phyloP scores from a whole-genome alignment of 1,284 basidiomycete species.

The Rhodotorula sp. region DNA sequence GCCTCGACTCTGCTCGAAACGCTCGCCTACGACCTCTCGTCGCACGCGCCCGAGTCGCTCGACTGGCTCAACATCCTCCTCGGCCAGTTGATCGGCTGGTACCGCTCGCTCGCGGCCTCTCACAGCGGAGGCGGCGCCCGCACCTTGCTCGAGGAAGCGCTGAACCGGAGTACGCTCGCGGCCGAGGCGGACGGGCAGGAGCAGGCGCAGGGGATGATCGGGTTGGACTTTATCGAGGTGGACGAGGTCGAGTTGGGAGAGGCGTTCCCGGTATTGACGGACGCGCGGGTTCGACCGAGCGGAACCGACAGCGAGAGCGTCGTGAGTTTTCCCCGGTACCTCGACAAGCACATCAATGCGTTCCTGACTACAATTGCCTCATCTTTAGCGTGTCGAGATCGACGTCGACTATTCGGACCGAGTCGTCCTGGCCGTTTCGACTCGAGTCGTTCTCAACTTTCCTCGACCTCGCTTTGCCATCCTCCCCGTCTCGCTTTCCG shows the following conservation, averaged over 20 bases:
- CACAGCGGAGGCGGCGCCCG: constrained; percentile 38
- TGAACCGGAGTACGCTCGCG: constrained; percentile 32
- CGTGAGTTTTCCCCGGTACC: constrained; percentile 45
- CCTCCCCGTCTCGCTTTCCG: constrained; percentile 56
- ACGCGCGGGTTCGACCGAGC: constrained; percentile 57
- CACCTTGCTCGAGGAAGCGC: constrained; percentile 40
- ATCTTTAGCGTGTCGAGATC: constrained; percentile 54
- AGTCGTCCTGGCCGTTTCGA: constrained; percentile 56
- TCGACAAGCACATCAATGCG: not conserved
- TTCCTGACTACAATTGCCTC: not conserved
- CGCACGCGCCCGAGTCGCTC: constrained; percentile 55
- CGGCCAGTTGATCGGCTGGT: constrained; percentile 54
- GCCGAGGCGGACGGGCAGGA: constrained; percentile 9
- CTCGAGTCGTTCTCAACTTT: constrained; percentile 58
- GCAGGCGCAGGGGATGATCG: constrained; percentile 31
- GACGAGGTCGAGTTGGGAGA: constrained; percentile 57
- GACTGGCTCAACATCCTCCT: constrained; percentile 60
- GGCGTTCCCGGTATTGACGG: constrained; percentile 51
- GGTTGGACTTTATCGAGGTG: constrained; percentile 51
- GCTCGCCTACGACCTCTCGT: constrained; percentile 56
- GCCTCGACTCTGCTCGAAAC: constrained; percentile 52
- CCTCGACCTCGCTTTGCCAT: constrained; percentile 58
- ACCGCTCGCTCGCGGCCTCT: constrained; percentile 42
- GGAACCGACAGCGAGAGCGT: constrained; percentile 55
- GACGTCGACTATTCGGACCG: constrained; percentile 59